Base-by-base conservation (phyloP, 2,329 filamentous ascomycete genomes). In the Hirsutella thompsonii region DNA sequence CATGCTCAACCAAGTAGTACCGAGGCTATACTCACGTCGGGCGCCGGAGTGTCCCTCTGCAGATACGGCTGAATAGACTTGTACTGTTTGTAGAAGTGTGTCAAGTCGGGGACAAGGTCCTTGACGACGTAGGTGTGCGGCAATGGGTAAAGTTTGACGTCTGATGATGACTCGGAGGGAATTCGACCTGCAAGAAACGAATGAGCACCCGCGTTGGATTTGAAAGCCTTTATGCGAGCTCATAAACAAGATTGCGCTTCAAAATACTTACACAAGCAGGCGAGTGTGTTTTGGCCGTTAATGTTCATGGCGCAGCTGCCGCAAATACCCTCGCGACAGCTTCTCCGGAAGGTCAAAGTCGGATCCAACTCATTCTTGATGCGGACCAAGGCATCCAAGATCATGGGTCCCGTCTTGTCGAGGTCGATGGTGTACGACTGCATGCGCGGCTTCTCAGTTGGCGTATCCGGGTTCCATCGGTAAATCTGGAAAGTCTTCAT, bases 231-330 rank as follows among this genome's bases (percentile, higher is more conserved):
- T n/a, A n/a, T n/a, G n/a, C n/a, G n/a, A n/a, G n/a, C n/a, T n/a
- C n/a, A n/a, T n/a, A n/a, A n/a, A n/a, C n/a, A n/a, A n/a, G n/a
- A n/a, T n/a, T n/a, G n/a, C 23, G 11, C 11, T 26, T 26, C 23
- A 26, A 13, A 16, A 29, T 29, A 79, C 83, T 54, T 85, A 94
- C 92, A 98, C 60, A 98, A 70, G 68, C 92, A 98, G 52, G 92
- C 92, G 56, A 98, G 69, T 43, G 92, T 98, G 72, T 98, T 98
- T 57, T 93, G 84, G 63, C 92, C 92, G 64, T 96, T 93, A 63
- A 98, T 96, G 74, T 98, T 98, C 92, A 98, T 98, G 52, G 92
- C 92, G 63, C 92, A 98, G 66, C 86, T 94, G 52, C 92, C 92
- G 61, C 92, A 98, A 58, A 98, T 98, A 54, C 92, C 92, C 76